Base-by-base conservation (phyloP, 768 basidiomycete genomes). In the Mycena galopus region DNA sequence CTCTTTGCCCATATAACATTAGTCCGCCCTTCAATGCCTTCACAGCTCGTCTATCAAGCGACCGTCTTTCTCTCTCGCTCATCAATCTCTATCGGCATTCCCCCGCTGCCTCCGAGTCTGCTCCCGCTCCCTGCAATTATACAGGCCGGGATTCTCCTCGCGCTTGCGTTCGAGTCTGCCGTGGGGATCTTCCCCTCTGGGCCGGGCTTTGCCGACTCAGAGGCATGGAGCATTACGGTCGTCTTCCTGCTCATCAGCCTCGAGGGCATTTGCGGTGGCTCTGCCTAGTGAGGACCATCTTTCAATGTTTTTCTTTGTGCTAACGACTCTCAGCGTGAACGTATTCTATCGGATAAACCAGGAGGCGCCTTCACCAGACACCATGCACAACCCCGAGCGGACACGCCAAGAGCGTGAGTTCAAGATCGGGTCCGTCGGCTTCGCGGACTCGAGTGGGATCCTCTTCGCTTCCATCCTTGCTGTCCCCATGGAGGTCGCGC, bases 21-120 rank as follows among this genome's bases (percentile, higher is more conserved):
- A 44, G 37, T 30, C 30, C n/a, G 55, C 33, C 11, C 56, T 33
- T 32, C n/a, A 32, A 57, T 65, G 65, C 64, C 17, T 32, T 23
- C 29, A n/a, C 73, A 95, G 91, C 89, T 96, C 44, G 90, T 96
- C 32, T 96, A 96, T 77, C 95, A 95, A 85, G 90, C 94, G 25
- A 94, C 94, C 50, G 97, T 98, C 56, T 98, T 98, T 84, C 79
- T 98, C 70, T 97, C 97, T 7, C 93, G 97, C 5, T 97, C 97
- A 0, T 93, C 95, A 10, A 93, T 97, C 68, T 94, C 96, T 9
- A 81, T 97, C 47, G 95, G 94, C 16, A 73, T 98, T 14, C 94
- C 95, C 0, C 89, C 96, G 0, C 84, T 98, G 7, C 95, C 96
- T 0, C 79, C 84, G 21, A 84, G 82, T 0, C 82, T 95, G 10